Base-by-base conservation (phyloP, 2,329 filamentous ascomycete genomes). In the Xylariaceae sp. region DNA sequence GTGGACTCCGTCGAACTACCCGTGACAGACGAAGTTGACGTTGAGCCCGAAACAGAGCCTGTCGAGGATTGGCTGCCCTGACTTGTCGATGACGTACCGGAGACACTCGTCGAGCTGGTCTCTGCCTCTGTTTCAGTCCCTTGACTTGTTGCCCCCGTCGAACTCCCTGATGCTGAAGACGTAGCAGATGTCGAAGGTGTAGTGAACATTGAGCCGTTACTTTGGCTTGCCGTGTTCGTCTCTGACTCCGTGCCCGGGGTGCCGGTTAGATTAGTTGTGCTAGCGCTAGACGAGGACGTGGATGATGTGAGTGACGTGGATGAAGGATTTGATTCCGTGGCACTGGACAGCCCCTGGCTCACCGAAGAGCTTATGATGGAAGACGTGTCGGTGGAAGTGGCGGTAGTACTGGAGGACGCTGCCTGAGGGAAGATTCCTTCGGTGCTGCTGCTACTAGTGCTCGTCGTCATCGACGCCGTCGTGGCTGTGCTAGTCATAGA, bases 361-460 rank as follows among this genome's bases (percentile, higher is more conserved):
- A 27, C n/a, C 37, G 51, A 46, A 1, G 57, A 42, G 40, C 2
- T 50, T 12, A 19, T 30, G 6, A 7, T 5, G 9, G 52, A 51
- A 49, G 49, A 58, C 32, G n/a, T 43, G 37, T 39, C 37, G 1
- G 42, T 27, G 4, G 60, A 53, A 46, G 46, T 51, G 5, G 50
- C 37, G 4, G 44, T 11, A n/a, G 35, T 50, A 27, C 39, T 56
- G 11, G 57, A 37, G 35, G 47, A 47, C 5, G 42, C 44, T 43
- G 12, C 3, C 32, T 55, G 53, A 27, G 49, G 27, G 11, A 41
- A 49, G 31, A 40, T 47, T 4, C 45, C 26, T 50, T 30, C 57
- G 11, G 30, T 51, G 43, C 54, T 60, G 46, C 53, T 57, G 40
- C 52, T 62, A 11, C 58, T 60, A 7, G 41, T 62, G 11, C 58